Conservation (phyloP, 495 filamentous ascomycete genomes). For the Penicillium fimorum region DNA sequence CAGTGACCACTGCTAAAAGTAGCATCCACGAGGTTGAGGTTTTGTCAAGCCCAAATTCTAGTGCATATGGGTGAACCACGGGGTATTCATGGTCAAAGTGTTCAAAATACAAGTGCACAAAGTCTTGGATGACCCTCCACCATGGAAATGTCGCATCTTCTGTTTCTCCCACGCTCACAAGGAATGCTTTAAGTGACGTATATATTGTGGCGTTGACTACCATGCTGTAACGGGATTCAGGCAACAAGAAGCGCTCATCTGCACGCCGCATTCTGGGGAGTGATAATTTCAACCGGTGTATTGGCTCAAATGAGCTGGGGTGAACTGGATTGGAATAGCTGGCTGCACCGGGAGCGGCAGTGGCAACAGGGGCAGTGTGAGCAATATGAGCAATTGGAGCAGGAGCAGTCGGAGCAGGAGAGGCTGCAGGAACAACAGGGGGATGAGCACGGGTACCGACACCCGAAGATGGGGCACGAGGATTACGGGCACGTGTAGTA, state of each 20-base stretch:
- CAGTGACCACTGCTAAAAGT: constrained; percentile 2
- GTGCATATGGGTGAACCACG: neutral
- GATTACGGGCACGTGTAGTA: neutral
- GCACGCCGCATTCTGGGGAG: neutral
- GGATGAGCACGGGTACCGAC: neutral
- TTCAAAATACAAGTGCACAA: constrained; percentile 3
- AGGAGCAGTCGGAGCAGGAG: neutral
- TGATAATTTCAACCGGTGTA: neutral
- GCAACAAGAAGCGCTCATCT: neutral
- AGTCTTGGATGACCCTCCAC: neutral
- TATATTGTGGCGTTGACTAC: neutral
- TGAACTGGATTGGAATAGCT: neutral
- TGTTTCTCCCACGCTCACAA: neutral
- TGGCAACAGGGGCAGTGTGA: neutral
- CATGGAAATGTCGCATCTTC: neutral
- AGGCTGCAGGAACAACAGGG: neutral
- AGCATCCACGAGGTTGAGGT: neutral
- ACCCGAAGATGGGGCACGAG: neutral
- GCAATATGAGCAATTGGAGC: neutral
- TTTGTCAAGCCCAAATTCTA: neutral
- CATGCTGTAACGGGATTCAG: neutral
- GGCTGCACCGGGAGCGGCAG: neutral
- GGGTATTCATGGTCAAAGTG: constrained; percentile 2
- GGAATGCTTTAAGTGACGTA: neutral
- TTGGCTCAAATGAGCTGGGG: neutral